These are phyloP conservation scores for Sphagnum magellanicum DNA, from an alignment of 228 moss, liverwort and hornwort species.

Conservation along the genomic window DNA sequence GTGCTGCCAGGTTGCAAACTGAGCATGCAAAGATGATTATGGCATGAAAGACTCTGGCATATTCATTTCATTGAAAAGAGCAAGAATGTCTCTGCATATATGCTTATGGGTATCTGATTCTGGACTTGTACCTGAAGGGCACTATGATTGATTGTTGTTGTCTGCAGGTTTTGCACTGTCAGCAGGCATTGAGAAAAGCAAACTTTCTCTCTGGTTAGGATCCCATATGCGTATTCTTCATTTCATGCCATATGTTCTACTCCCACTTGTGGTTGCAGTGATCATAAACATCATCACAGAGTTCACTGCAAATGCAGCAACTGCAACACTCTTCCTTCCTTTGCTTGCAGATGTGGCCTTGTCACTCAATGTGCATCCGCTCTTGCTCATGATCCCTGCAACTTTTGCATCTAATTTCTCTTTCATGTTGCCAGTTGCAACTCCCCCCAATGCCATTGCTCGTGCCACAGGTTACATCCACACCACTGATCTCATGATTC, in stretches of 20 bases:
- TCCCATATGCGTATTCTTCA: constrained; percentile 53
- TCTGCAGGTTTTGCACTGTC: constrained; percentile 78
- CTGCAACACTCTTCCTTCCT: constrained; percentile 82
- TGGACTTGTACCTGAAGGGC: no score
- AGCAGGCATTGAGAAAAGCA: constrained; percentile 59
- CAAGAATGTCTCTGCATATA: background rate
- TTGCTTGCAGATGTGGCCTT: constrained; percentile 79
- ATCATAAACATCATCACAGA: constrained; percentile 57
- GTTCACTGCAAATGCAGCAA: constrained; percentile 80
- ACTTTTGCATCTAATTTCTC: constrained; percentile 58
- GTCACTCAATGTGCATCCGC: constrained; percentile 66
- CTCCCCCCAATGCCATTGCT: constrained; percentile 83
- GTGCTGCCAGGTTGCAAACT: background rate
- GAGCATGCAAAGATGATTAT: background rate
- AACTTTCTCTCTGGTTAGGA: constrained; percentile 59
- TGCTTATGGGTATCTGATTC: background rate
- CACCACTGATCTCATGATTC: constrained; percentile 51
- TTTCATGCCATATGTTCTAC: constrained; percentile 49
- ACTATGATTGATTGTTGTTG: background rate
- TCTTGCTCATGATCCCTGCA: constrained; percentile 78
- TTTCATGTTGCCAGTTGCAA: constrained; percentile 79
- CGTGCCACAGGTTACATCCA: constrained; percentile 55
- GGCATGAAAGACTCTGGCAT: no score
- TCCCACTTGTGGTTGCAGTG: constrained; percentile 48
- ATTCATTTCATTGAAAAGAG: no score